phyloP scores from a whole-genome alignment of 2,329 filamentous ascomycete species.

The Aureobasidium sp. region DNA sequence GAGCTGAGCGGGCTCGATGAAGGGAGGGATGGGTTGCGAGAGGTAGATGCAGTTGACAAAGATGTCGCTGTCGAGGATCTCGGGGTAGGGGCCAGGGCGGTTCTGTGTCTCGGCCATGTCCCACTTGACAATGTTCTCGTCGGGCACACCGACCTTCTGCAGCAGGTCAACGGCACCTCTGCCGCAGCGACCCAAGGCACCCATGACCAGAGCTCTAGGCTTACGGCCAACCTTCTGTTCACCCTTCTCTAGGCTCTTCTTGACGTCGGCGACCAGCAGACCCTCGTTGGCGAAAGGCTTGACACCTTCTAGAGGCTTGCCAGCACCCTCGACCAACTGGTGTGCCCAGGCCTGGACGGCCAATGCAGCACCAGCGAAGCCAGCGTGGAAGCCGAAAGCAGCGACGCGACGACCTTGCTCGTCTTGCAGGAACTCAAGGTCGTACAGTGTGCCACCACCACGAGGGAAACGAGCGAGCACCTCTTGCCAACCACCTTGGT shows the following conservation, averaged over 20 bases:
- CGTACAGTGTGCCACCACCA: constrained; percentile 68
- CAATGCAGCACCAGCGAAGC: constrained; percentile 54
- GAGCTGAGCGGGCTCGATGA: constrained; percentile 64
- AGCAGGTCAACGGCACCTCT: constrained; percentile 75
- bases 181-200: constrained; percentile 68
- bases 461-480: constrained; percentile 71
- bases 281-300: constrained; percentile 65
- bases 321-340: constrained; percentile 63
- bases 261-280: constrained; percentile 63
- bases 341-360: constrained; percentile 74
- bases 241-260: constrained; percentile 58
- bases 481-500: constrained; percentile 66
- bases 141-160: constrained; percentile 61
- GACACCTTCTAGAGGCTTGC: constrained; percentile 56
- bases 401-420: constrained; percentile 61
- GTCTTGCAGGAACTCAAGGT: constrained; percentile 79
- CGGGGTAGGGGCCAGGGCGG: constrained; percentile 37
- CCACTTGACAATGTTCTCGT: constrained; percentile 60
- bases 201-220: constrained; percentile 75
- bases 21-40: constrained; percentile 66
- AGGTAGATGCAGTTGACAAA: constrained; percentile 85
- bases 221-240: constrained; percentile 56
- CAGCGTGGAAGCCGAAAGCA: constrained; percentile 62
- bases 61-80: constrained; percentile 35
- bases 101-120: constrained; percentile 72